Percentiles rank a stretch among this genome's conserved stretches.
Evolutionary conservation across 2,329 filamentous ascomycete genomes (phyloP).

Genomic region (Fusarium foetens): DNA sequence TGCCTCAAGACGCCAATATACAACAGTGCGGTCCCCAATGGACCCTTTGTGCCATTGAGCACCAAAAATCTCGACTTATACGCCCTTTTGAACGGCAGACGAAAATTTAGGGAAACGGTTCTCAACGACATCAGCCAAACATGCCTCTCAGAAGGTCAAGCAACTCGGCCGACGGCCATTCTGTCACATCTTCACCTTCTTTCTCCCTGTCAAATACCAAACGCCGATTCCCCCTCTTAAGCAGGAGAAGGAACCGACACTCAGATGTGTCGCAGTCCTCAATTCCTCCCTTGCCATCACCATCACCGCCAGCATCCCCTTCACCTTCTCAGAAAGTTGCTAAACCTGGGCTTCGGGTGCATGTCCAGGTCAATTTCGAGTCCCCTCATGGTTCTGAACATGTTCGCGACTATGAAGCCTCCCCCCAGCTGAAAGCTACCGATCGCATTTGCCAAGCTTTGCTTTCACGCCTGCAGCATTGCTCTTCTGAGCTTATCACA

Average conservation of each 20-base stretch:
- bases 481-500: conserved; percentile 63
- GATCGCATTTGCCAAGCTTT: conserved; percentile 61
- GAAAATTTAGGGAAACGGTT: conserved; percentile 5
- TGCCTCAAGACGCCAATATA: conserved; percentile 8
- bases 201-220: conserved; percentile 43
- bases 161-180: conserved; percentile 41
- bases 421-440: conserved; percentile 55
- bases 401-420: conserved; percentile 59
- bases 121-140: conserved; percentile 18
- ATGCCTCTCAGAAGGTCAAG: conserved; percentile 44
- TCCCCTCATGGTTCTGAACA: conserved; percentile 57
- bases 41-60: conserved; percentile 32
- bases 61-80: conserved; percentile 15
- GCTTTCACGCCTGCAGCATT: conserved; percentile 62
- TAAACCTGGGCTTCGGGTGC: conserved; percentile 51
- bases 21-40: conserved; percentile 24
- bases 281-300: conserved; percentile 17
- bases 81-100: not conserved
- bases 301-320: conserved; percentile 20
- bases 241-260: conserved; percentile 42
- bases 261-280: conserved; percentile 40
- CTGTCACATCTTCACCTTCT: conserved; percentile 35
- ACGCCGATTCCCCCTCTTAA: conserved; percentile 47
- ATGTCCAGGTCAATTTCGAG: conserved; percentile 58
- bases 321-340: conserved; percentile 13